Base-by-base conservation (phyloP, 2,329 filamentous ascomycete species). In the Cordyceps javanica region DNA sequence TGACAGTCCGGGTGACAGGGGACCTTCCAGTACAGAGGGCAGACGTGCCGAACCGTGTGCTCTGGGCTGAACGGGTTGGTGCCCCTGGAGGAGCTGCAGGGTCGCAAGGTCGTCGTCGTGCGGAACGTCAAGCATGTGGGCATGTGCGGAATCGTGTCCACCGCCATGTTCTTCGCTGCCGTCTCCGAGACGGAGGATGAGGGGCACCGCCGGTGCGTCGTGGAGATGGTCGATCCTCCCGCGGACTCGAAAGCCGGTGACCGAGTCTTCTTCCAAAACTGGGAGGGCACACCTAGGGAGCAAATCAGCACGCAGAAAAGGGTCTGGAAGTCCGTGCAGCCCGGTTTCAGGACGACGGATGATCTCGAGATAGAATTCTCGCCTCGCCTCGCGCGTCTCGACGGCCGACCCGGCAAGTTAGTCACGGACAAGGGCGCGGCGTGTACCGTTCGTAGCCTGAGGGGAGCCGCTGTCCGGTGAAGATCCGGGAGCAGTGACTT, bases 401-500 rank as follows among this genome's bases (percentile, higher is more conserved):
- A 8, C 26, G 42, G 42, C 42, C 25, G n/a, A n/a, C 16, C 42
- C 10, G 14, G 13, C 14, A 28, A 9, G 14, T n/a, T 45, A 6
- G 25, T 45, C 14, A 45, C 42, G 21, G 42, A 45, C 13, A 45
- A 45, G 14, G 42, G 42, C n/a, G 42, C 9, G 5, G 3, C 13
- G 14, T 45, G 42, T 21, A 28, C 42, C 14, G 42, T 45, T 14
- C 42, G 14, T n/a, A 45, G 42, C 42, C 42, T 45, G 2, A 45
- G 30, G 42, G 26, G 26, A n/a, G 42, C 42, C 19, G 21, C 1
- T 9, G 49, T 39, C 41, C 34, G 34, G 72, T 68, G 64, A 74
- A 77, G 11, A 69, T n/a, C n/a, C n/a, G n/a, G n/a, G n/a, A n/a
- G n/a, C n/a, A n/a, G n/a, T n/a, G n/a, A n/a, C n/a, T n/a, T n/a